Conservation (phyloP, 352 stramenopile genomes). For the Globisporangium camurandrum region DNA sequence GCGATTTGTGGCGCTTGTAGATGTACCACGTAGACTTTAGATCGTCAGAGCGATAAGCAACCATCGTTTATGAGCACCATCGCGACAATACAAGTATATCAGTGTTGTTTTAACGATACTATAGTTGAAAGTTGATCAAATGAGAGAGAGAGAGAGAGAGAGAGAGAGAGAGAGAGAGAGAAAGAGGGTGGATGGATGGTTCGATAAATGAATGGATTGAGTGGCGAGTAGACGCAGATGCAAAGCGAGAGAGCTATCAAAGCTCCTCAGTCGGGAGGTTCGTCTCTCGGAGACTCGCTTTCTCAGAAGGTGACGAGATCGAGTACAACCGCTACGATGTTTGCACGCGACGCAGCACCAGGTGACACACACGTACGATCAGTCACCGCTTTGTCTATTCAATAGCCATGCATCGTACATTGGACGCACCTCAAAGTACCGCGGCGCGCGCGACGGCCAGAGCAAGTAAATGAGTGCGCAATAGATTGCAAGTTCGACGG, state of each 20-base stretch:
- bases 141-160: too few relatives aligned
- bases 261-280: conserved; percentile 57
- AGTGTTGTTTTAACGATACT: too few relatives aligned
- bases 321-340: conserved; percentile 51
- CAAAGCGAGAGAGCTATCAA: too few relatives aligned
- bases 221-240: too few relatives aligned
- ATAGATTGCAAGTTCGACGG: conserved; percentile 48
- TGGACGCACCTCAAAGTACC: conserved; percentile 65
- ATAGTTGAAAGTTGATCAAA: too few relatives aligned
- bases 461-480: conserved; percentile 58
- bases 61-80: too few relatives aligned
- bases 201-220: too few relatives aligned
- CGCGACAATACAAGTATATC: too few relatives aligned
- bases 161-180: too few relatives aligned
- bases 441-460: conserved; percentile 57
- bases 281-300: conserved; percentile 52
- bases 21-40: conserved; percentile 13
- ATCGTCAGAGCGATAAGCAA: too few relatives aligned
- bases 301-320: conserved; percentile 60
- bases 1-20: conserved; percentile 1
- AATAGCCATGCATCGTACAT: too few relatives aligned
- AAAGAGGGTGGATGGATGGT: too few relatives aligned
- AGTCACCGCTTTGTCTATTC: background rate
- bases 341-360: conserved; percentile 1
- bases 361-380: background rate